Evolutionary conservation across 495 filamentous ascomycete species (phyloP), one percentile per base, ranked within the genome.

Genomic region (Bathelium albidoporum): DNA sequence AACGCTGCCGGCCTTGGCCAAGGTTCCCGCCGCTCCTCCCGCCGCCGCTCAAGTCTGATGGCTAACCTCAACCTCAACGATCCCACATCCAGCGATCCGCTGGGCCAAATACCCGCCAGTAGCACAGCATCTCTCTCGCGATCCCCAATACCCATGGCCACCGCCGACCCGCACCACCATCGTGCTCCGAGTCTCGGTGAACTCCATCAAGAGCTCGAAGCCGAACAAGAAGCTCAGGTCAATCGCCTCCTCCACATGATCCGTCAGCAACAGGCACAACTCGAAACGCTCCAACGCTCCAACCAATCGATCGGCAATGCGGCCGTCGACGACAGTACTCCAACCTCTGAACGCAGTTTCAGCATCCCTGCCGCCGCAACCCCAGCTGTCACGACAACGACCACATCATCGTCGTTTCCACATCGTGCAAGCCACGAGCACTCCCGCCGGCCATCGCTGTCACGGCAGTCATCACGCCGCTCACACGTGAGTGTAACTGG

Each of bases 171-270:
- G 1, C 70, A 68, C 58, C 78, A 78, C 68, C 82, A 83, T 59
- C 83, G 84, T 11, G 77, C 88, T 10, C 91, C 91, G 1, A 95
- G 89, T 62, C 74, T 97, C 52, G 93, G 93, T n/a, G 93, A 97
- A 74, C 79, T 98, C 41, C 92, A 97, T 71, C 93, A 98, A 69
- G 90, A 96, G 71, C 79, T 97, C 7, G 94, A 98, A 74, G 89
- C 87, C 59, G 94, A 98, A 72, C 92, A 96, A 73, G 94, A 98
- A 74, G 90, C 86, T 12, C 93, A 96, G 76, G 94, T 98, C 73
- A 97, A 97, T 70, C 87, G 93, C 32, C 84, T 98, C 0, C 80
- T 98, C 20, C 83, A 84, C 60, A 89, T 94, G 83, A 97, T 98
- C 67, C 88, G 90, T 58, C 83, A 86, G 59, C 87, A 96, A 68